Conservation (phyloP, 2,329 filamentous ascomycete species). For the Cryoendolithus antarcticus region DNA sequence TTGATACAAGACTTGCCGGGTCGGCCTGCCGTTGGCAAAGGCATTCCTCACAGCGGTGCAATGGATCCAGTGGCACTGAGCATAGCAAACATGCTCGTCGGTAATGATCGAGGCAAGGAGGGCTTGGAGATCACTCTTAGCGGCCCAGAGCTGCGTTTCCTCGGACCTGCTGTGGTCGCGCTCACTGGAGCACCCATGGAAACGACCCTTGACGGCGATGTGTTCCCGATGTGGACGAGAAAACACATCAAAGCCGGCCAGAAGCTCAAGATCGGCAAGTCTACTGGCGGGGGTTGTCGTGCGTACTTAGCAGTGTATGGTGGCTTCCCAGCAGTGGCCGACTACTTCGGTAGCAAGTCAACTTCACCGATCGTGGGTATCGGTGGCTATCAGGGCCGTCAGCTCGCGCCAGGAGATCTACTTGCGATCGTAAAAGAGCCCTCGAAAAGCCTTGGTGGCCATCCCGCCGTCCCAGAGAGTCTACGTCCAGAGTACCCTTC, state of each 20-base stretch:
- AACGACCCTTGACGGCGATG: slow-evolving; percentile 36
- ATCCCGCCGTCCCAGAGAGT: slow-evolving; percentile 30
- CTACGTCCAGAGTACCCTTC: slow-evolving; percentile 38
- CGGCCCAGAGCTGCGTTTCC: slow-evolving; percentile 47
- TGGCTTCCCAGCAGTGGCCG: slow-evolving; percentile 40
- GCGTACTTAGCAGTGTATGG: slow-evolving; percentile 47
- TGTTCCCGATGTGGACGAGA: slow-evolving; percentile 43
- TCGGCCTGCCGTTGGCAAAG: slow-evolving; percentile 43
- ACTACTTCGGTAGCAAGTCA: slow-evolving; percentile 47
- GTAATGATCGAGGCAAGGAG: slow-evolving; percentile 41
- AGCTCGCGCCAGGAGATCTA: slow-evolving; percentile 42
- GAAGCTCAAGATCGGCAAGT: slow-evolving; percentile 43
- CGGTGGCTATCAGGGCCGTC: slow-evolving; percentile 48
- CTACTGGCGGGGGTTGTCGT: slow-evolving; percentile 40
- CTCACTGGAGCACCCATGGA: slow-evolving; percentile 45
- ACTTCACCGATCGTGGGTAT: slow-evolving; percentile 46
- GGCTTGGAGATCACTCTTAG: slow-evolving; percentile 48
- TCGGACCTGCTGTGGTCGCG: slow-evolving; percentile 42
- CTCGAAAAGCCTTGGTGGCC: slow-evolving; percentile 20
- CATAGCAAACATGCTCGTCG: slow-evolving; percentile 48
- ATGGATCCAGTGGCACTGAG: slow-evolving; percentile 50
- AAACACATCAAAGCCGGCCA: slow-evolving; percentile 40
- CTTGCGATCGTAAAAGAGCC: slow-evolving; percentile 33
- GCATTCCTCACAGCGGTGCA: slow-evolving; percentile 47
- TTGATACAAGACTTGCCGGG: slow-evolving; percentile 48